These are phyloP conservation scores for Candida sithepensis DNA, from an alignment of 805 yeast species.

Conservation along the genomic window DNA sequence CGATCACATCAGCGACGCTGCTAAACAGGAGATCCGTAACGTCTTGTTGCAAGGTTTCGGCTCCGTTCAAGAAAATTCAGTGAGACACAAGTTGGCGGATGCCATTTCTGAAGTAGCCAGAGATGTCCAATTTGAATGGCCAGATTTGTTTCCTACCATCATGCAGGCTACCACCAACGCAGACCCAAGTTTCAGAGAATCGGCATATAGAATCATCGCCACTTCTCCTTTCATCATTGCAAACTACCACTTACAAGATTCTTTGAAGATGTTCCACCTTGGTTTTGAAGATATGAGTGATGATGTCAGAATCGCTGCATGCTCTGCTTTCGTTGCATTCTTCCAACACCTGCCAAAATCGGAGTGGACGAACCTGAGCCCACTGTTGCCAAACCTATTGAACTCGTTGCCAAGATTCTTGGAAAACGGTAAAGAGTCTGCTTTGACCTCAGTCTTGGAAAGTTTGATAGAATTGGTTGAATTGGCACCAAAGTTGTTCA, in stretches of 20 bases:
- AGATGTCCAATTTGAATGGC: constrained; percentile 66
- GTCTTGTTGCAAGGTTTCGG: constrained; percentile 72
- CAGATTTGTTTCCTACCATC: constrained; percentile 70
- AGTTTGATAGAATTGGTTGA: constrained; percentile 86
- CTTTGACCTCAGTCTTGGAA: constrained; percentile 85
- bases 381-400: constrained; percentile 76
- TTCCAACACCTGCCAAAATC: constrained; percentile 78
- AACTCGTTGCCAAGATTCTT: constrained; percentile 85
- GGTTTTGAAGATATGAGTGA: constrained; percentile 82
- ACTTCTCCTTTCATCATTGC: constrained; percentile 78
- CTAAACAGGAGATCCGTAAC: constrained; percentile 58
- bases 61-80: constrained; percentile 62
- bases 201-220: constrained; percentile 85
- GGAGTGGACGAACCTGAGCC: constrained; percentile 73
- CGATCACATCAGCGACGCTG: constrained; percentile 60
- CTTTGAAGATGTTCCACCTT: constrained; percentile 64
- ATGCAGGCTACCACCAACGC: constrained; percentile 50
- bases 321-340: constrained; percentile 87
- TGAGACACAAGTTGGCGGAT: constrained; percentile 90
- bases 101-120: constrained; percentile 91
- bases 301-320: constrained; percentile 85
- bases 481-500: constrained; percentile 91
- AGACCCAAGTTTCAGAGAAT: constrained; percentile 75
- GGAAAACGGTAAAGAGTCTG: constrained; percentile 71
- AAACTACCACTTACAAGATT: constrained; percentile 36